Evolutionary conservation across 2,329 filamentous ascomycete species (phyloP).

Genomic region (Exophiala xenobiotica): DNA sequence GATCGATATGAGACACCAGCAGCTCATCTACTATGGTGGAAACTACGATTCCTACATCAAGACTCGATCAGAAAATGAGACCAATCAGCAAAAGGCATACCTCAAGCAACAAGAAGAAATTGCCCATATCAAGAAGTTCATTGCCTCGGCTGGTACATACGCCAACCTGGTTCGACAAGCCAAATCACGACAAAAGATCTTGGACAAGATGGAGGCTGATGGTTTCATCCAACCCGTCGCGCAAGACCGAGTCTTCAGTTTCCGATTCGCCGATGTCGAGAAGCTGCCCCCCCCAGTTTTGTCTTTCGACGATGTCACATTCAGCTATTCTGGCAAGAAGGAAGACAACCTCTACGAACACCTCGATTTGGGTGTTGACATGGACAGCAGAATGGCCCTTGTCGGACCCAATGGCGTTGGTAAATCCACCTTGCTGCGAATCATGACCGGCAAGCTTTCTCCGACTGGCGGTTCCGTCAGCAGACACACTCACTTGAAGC

Average conservation of each 20-base stretch:
- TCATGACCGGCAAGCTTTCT: constrained; percentile 94
- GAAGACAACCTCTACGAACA: constrained; percentile 95
- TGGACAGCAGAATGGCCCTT: constrained; percentile 96
- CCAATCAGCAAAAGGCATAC: constrained; percentile 99
- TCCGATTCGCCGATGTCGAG: constrained; percentile 97
- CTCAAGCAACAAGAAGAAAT: constrained; percentile 99
- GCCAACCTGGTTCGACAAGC: constrained; percentile 98
- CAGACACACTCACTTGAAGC: constrained; percentile 96
- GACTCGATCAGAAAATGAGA: constrained; percentile 89
- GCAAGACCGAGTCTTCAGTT: constrained; percentile 86
- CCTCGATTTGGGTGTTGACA: constrained; percentile 97
- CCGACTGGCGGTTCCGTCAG: constrained; percentile 77
- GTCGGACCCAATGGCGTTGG: constrained; percentile 99
- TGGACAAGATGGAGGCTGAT: constrained; percentile 99
- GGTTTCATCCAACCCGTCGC: constrained; percentile 93
- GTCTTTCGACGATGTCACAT: constrained; percentile 95
- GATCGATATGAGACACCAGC: constrained; percentile 93
- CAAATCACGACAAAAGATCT: constrained; percentile 98
- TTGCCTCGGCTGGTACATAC: constrained; percentile 98
- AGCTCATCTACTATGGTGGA: constrained; percentile 96
- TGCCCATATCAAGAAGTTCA: constrained; percentile 99
- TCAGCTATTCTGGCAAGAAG: constrained; percentile 89
- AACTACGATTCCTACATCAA: constrained; percentile 99
- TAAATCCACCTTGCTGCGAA: constrained; percentile 91
- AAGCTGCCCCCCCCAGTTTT: constrained; percentile 98